Base-by-base conservation (phyloP, 129 eudicot genomes). In the Chrysanthemum makinoi region DNA sequence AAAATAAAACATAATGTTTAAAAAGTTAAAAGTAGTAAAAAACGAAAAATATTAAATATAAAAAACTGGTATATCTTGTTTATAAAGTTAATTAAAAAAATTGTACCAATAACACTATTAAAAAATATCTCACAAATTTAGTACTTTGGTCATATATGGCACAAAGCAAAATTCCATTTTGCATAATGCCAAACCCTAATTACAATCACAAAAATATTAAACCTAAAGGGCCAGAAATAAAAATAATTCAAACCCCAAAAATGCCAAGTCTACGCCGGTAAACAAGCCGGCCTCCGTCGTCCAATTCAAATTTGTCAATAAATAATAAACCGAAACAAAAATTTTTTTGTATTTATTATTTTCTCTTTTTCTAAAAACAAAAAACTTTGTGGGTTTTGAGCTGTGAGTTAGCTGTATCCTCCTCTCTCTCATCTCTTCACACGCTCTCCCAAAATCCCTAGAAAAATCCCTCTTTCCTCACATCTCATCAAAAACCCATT, bases 331-430 rank as follows among this genome's bases (percentile, higher is more conserved):
- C 2, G 24, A 22, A 22, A 22, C 72, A 73, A 72, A 43, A 80
- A 61, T 4, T 15, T 26, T 10, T 62, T 1, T 50, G 53, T 63
- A 22, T 22, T 22, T 1, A 22, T 22, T 11, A 44, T 50, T 50
- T 50, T 50, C 55, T 12, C 55, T 50, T 50, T 50, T 50, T 3
- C 15, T 6, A 14, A 58, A 65, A 69, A 69, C 59, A 63, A 70
- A 74, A 74, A 73, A 70, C 70, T 77, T 81, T 83, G 96, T 91
- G 90, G 88, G 88, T 74, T 86, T 91, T 84, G 96, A 91, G 97
- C 97, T 91, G 97, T 91, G 88, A 80, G 80, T 80, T 91, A 91
- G 96, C 97, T 91, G 96, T 86, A 86, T 56, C 66, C 81, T 64
- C 10, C 62, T 20, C 75, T 68, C 77, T 57, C 77, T 58, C 70